Evolutionary conservation across 208 protist species (phyloP), one percentile per base, ranked within the genome.

Genomic region (Trypanosoma rangeli): DNA sequence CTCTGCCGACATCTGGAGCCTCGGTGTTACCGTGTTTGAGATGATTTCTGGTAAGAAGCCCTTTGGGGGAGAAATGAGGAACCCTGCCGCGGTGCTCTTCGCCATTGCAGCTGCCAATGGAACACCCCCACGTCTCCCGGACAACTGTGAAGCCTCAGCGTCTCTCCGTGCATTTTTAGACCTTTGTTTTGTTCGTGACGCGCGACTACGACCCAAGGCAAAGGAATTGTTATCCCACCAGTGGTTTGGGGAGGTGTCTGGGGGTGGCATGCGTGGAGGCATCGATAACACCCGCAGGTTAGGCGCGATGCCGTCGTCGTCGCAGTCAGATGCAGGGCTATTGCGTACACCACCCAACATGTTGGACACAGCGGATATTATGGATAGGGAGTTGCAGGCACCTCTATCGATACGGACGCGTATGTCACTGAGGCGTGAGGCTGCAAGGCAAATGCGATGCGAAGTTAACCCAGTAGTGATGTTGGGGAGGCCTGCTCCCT

Each of bases 1-100:
- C 1, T 65, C 83, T 18, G 88, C 88, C 0, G 91, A 96, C 60
- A 89, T 96, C 39, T 96, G 91, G 89, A 92, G 86, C 44, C 70
- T 93, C 39, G 91, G 91, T 20, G 87, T 90, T 16, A 94, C 87
- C 15, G 80, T 93, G 37, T 95, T 82, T 69, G 90, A 95, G 76
- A 92, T 95, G 87, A 74, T 94, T 58, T 87, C 78, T 29, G 90
- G 90, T 37, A 57, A 60, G 37, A 79, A 82, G n/a, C 90, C 90
- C 2, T 95, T 94, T 56, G 90, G 83, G 7, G 74, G 62, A 0
- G 76, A 83, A 10, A 68, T 89, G 49, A 65, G 68, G 73, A 90
- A 89, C 59, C 77, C 81, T 2, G 80, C 86, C 5, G 87, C 87
- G 4, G 85, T 91, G 10, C 74, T 95, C 35, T 94, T 94, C 54